Conservation (phyloP, 1,284 basidiomycete genomes). For the Inonotus obliquus region DNA sequence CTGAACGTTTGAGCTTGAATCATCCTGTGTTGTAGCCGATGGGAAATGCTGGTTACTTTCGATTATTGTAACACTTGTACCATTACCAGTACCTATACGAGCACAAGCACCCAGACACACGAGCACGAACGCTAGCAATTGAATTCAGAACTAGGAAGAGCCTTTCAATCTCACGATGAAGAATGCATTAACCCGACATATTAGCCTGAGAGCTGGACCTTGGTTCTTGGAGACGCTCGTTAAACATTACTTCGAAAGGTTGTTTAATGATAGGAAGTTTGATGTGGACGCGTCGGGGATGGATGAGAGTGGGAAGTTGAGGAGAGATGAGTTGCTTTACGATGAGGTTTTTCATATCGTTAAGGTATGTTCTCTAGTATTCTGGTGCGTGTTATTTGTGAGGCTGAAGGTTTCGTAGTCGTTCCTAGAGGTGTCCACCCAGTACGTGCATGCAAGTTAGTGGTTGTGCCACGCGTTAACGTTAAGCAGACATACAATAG, state of each 20-base stretch:
- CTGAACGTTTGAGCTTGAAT: no score
- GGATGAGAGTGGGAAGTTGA: constrained; percentile 35
- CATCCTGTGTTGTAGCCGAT: no score
- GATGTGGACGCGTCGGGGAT: constrained; percentile 15
- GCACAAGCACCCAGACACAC: no score
- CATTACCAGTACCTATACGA: no score
- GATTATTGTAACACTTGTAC: not conserved
- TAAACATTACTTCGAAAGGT: constrained; percentile 75
- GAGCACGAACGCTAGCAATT: not conserved
- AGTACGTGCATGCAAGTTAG: constrained; percentile 24
- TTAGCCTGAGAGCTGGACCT: constrained; percentile 65
- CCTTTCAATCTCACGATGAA: constrained; percentile 25
- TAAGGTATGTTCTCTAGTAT: constrained; percentile 46
- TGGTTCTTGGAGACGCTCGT: constrained; percentile 74
- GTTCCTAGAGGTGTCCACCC: constrained; percentile 45
- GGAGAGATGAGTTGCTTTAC: constrained; percentile 76
- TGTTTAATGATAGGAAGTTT: constrained; percentile 38
- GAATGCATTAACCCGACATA: constrained; percentile 55
- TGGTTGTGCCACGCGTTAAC: not conserved
- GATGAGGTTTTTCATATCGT: constrained; percentile 78
- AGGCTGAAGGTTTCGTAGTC: constrained; percentile 28
- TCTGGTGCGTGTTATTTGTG: not conserved
- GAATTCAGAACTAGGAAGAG: not conserved
- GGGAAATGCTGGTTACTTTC: not conserved
- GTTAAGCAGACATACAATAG: constrained; percentile 61